Conservation (phyloP, 164 flowering plant species). For the Aristolochia fimbriata region DNA sequence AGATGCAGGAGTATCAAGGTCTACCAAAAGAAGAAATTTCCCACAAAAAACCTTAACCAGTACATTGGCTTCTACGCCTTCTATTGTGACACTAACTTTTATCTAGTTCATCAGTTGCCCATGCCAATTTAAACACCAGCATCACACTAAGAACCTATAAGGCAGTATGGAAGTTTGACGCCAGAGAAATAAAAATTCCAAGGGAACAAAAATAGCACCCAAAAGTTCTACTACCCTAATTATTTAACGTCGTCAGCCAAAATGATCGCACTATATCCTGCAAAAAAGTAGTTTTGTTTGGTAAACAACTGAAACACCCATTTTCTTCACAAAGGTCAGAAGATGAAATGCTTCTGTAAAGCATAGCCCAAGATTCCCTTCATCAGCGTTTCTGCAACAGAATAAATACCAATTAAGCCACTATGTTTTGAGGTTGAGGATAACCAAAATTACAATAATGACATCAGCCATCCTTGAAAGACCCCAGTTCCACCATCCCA, state of each 20-base stretch:
- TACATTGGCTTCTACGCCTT: no score
- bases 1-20: no score
- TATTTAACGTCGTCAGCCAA: background rate
- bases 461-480: constrained; percentile 31
- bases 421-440: constrained; percentile 27
- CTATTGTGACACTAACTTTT: no score
- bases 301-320: constrained; percentile 33
- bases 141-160: no score
- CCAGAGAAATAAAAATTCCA: no score
- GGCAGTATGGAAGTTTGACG: no score
- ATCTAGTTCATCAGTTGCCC: no score
- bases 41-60: no score
- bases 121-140: no score
- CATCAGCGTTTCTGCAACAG: constrained; percentile 80
- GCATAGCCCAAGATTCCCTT: constrained; percentile 53
- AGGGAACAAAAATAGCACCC: background rate
- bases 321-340: constrained; percentile 45
- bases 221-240: constrained; percentile 3
- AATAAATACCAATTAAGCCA: constrained; percentile 49
- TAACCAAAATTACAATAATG: constrained; percentile 35
- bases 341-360: constrained; percentile 46
- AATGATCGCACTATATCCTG: constrained; percentile 13
- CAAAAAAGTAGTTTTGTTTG: constrained; percentile 15
- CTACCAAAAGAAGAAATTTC: no score
- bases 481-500: constrained; percentile 30